Evolutionary conservation across 2,329 filamentous ascomycete species (phyloP), one percentile per base, ranked within the genome.

Genomic region (Kalmusia sp.): DNA sequence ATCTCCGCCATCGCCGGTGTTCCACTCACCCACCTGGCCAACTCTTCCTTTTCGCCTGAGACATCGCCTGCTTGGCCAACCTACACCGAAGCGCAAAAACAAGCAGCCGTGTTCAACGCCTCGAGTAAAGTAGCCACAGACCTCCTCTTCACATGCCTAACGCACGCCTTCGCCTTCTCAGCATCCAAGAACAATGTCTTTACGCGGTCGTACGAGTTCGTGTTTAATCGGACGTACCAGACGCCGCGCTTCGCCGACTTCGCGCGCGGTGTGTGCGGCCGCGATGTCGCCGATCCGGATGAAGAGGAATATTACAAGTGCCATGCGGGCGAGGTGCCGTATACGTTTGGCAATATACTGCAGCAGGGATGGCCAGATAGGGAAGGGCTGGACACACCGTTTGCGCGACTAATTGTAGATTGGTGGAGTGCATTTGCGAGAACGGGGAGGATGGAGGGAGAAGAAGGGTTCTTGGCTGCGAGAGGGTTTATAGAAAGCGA

Each of bases 141-240:
- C 51, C 59, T 53, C 48, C 54, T 62, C 31, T 77, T 76, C 63
- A 64, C 55, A 30, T 78, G 76, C 61, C 63, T 68, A 30, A 64
- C 69, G 44, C 61, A 67, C n/a, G 72, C 73, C 21, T 73, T 69
- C 25, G 68, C 71, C 8, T 72, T 70, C 59, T 65, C 65, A 1
- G 76, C 66, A 15, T 60, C 65, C n/a, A 63, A 39, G 55, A 72
- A 70, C 52, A 38, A 47, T 37, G 64, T 70, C 25, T 75, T 77
- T 51, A 52, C 51, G 6, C n/a, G 56, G 4, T 58, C 69, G 4
- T 77, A 75, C 62, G 64, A 66, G 44, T 78, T 70, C 59, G 53
- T 71, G 47, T 76, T 78, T 67, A 76, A 79, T 61, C 66, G 76
- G 41, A 78, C 73, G 5, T 79, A 77, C 63, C 73, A 73, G 41